phyloP scores from a whole-genome alignment of 495 filamentous ascomycete genomes.

The Aspergillus sclerotiicarbonarius region DNA sequence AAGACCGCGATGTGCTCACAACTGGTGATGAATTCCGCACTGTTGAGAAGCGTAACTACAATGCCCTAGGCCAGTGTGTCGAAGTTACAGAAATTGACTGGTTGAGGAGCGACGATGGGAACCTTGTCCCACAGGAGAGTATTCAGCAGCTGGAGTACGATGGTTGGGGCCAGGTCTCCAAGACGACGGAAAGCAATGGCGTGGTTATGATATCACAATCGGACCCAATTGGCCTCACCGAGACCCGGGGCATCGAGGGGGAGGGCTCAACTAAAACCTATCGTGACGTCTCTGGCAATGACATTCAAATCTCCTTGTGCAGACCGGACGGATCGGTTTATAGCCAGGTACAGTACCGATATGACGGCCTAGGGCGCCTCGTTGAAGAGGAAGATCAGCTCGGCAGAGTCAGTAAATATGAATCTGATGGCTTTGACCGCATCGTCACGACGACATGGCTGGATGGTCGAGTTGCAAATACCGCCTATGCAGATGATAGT shows the following conservation, averaged over 20 bases:
- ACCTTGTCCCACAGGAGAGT: neutral
- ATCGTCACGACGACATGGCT: neutral
- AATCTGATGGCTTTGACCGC: conserved; percentile 12
- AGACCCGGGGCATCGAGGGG: conserved; percentile 1
- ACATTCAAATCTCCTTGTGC: neutral
- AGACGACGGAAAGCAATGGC: neutral
- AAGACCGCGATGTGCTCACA: conserved; percentile 1
- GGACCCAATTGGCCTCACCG: conserved; percentile 5
- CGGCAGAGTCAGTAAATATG: conserved; percentile 1
- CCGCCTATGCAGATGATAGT: neutral
- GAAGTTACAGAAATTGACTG: conserved; percentile 1
- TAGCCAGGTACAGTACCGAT: neutral
- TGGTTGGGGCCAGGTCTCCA: conserved; percentile 3
- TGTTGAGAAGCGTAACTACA: conserved; percentile 7
- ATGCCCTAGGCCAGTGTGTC: conserved; percentile 2
- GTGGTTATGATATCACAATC: neutral
- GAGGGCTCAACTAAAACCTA: conserved; percentile 2
- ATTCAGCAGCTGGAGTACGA: conserved; percentile 3
- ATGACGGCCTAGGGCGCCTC: conserved; percentile 8
- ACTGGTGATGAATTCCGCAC: neutral
- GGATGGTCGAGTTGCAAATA: neutral
- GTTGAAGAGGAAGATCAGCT: neutral
- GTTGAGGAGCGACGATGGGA: neutral
- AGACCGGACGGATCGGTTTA: neutral
- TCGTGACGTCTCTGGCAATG: neutral